phyloP scores from a whole-genome alignment of 2,329 filamentous ascomycete species.

The Aspergillus brasiliensis region DNA sequence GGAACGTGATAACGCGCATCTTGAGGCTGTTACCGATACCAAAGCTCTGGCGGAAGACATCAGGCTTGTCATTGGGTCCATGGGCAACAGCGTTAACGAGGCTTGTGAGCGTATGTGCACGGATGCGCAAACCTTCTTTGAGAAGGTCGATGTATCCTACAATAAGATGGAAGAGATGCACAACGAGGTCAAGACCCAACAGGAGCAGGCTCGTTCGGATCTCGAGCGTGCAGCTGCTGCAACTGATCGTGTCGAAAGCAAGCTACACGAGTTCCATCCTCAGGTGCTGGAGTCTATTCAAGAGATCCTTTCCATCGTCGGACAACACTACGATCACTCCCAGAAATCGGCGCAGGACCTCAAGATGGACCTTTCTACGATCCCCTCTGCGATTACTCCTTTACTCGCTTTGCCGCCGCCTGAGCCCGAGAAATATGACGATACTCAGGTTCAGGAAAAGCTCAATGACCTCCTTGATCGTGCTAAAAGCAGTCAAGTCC shows the following conservation, averaged over 20 bases:
- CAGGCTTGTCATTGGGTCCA: slow-evolving; percentile 79
- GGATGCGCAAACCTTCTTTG: slow-evolving; percentile 84
- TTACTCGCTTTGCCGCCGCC: slow-evolving; percentile 54
- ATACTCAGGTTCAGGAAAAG: slow-evolving; percentile 60
- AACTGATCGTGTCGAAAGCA: slow-evolving; percentile 74
- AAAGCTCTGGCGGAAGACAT: slow-evolving; percentile 85
- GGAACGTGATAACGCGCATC: slow-evolving; percentile 70
- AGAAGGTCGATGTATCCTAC: slow-evolving; percentile 76
- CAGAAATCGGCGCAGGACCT: slow-evolving; percentile 67
- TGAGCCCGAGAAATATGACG: slow-evolving; percentile 64
- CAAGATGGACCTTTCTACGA: slow-evolving; percentile 56
- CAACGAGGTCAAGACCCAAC: slow-evolving; percentile 72
- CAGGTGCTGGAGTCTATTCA: slow-evolving; percentile 84
- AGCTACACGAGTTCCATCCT: slow-evolving; percentile 81
- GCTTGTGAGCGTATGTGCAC: slow-evolving; percentile 84
- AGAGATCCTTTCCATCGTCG: slow-evolving; percentile 80
- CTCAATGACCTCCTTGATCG: slow-evolving; percentile 51
- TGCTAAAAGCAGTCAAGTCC: slow-evolving; percentile 54
- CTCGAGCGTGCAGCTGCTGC: slow-evolving; percentile 72
- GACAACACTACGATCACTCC: slow-evolving; percentile 85
- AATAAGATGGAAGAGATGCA: slow-evolving; percentile 73
- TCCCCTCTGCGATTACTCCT: slow-evolving; percentile 56
- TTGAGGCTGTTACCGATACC: slow-evolving; percentile 72
- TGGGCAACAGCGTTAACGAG: slow-evolving; percentile 78
- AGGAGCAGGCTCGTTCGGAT: slow-evolving; percentile 79